Conservation (phyloP, 768 basidiomycete genomes). For the Ramaria rubella region DNA sequence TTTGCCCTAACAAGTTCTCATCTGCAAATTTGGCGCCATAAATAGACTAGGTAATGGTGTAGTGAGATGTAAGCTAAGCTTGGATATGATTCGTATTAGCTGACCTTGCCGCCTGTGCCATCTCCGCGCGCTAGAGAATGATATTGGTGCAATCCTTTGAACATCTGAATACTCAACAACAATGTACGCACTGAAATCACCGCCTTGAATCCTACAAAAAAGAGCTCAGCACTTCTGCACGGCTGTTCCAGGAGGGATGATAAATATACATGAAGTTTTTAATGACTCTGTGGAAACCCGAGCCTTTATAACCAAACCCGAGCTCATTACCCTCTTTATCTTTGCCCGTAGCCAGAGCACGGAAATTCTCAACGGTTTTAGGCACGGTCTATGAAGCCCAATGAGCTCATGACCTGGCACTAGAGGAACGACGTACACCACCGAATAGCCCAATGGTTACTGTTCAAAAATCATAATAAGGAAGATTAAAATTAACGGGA, state of each 20-base stretch:
- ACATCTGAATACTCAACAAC: no score
- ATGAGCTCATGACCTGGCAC: no score
- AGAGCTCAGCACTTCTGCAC: neutral
- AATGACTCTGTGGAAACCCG: slow-evolving; percentile 94
- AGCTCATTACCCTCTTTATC: slow-evolving; percentile 71
- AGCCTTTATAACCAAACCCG: slow-evolving; percentile 90
- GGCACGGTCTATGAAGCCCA: slow-evolving; percentile 80
- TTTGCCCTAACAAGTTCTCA: slow-evolving; percentile 78
- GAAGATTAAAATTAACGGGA: neutral
- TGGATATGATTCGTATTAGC: slow-evolving; percentile 12
- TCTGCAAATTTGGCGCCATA: slow-evolving; percentile 88
- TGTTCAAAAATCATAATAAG: slow-evolving; percentile 21
- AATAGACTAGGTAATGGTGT: slow-evolving; percentile 52
- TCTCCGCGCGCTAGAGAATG: slow-evolving; percentile 59
- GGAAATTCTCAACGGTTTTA: slow-evolving; percentile 97
- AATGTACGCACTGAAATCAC: slow-evolving; percentile 75
- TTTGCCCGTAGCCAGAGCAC: slow-evolving; percentile 80
- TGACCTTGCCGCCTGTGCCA: slow-evolving; percentile 85
- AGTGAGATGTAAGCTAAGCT: neutral
- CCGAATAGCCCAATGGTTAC: slow-evolving; percentile 89
- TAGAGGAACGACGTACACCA: slow-evolving; percentile 45
- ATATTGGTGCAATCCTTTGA: neutral
- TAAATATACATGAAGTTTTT: slow-evolving; percentile 75
- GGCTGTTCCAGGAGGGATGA: slow-evolving; percentile 17
- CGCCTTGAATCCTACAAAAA: slow-evolving; percentile 83